Evolutionary conservation across 2,329 filamentous ascomycete species (phyloP), one percentile per base, ranked within the genome.

Genomic region (Dactylonectria estremocensis): DNA sequence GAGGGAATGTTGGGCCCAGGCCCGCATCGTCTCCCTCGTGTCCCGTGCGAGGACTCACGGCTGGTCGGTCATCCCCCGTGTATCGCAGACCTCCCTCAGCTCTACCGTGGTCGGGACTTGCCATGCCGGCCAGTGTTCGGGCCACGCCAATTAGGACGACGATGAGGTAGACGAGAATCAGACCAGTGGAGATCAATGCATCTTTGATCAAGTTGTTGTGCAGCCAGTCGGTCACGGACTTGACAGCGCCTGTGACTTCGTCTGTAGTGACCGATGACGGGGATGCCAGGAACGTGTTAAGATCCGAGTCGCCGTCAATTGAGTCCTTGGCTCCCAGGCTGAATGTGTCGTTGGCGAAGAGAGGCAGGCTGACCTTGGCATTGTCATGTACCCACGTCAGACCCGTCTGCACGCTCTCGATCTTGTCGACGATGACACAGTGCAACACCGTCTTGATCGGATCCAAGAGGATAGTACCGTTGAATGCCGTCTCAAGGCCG

Each of bases 331-430:
- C 93, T 48, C 95, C 95, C 60, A 91, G 83, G 66, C 93, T 95
- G 82, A 98, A 97, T 1, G 93, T 93, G 78, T 97, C 88, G 74
- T 93, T 92, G 28, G 89, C 86, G 68, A 98, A 90, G 60, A 89
- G 82, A 0, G 96, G 96, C 74, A 99, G 92, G 67, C 89, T 85
- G 74, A 99, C 88, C 69, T 96, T 89, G 3, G 96, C 94, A 78
- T 98, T 85, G 72, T 98, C 92, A 75, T 93, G 89, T 11, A 97
- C 93, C 95, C 95, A 99, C 1, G 93, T 97, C n/a, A 98, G 86
- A 13, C 93, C 96, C 77, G 93, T 92, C 79, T 98, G 90, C 71
- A 99, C 90, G 22, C 91, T 89, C 72, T 93, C 90, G 69, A 98
- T 87, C 84, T 98, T 98, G 77, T 97, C 86, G 8, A 92, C 90